phyloP scores from a whole-genome alignment of 306 rosid species.

The Boehmeria nivea region DNA sequence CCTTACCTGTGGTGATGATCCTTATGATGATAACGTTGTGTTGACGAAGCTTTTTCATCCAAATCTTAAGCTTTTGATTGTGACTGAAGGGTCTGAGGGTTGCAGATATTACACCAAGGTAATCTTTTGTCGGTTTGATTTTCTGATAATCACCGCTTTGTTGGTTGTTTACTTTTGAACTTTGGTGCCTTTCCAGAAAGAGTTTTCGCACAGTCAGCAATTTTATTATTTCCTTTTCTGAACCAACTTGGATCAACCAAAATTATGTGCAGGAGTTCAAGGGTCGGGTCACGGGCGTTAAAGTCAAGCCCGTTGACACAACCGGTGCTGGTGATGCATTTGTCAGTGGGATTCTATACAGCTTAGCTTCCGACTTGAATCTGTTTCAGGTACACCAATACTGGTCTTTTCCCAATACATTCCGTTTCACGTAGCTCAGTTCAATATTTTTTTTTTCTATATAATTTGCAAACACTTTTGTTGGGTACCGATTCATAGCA shows the following conservation, averaged over 20 bases:
- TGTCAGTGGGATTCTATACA: conserved; percentile 68
- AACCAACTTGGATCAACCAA: background rate
- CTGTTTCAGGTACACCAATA: conserved; percentile 48
- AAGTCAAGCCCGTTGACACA: conserved; percentile 76
- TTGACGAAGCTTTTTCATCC: conserved; percentile 64
- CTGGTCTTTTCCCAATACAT: no score
- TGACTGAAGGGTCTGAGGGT: conserved; percentile 70
- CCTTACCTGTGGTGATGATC: conserved; percentile 69
- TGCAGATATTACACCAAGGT: conserved; percentile 83
- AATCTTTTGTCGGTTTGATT: background rate
- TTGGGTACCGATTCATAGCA: no score
- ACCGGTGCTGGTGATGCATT: conserved; percentile 98
- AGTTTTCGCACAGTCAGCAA: background rate
- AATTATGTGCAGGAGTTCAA: conserved; percentile 50
- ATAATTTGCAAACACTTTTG: no score
- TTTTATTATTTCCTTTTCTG: background rate
- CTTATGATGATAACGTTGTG: conserved; percentile 61
- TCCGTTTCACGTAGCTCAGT: no score
- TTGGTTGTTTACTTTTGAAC: background rate
- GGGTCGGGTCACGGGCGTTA: conserved; percentile 73
- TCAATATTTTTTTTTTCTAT: no score
- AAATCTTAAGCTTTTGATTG: conserved; percentile 61
- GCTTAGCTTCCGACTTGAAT: conserved; percentile 56
- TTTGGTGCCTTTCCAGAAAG: background rate
- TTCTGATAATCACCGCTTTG: background rate